Percentiles rank a stretch among this genome's conserved stretches.
Evolutionary conservation across 306 rosid genomes (phyloP).

Genomic region (Crotalaria pallida): DNA sequence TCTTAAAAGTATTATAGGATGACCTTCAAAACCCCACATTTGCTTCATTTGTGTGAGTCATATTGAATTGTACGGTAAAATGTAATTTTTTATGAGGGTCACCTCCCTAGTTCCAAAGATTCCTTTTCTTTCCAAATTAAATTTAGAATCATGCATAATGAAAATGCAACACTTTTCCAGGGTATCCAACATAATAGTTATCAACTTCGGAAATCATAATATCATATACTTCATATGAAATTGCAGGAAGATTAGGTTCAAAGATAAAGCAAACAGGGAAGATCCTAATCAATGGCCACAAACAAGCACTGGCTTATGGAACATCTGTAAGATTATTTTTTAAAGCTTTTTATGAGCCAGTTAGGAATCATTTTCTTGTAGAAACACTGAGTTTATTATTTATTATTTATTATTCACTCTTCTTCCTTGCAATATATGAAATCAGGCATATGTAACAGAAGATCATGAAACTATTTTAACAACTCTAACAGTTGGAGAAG

Average conservation of each 20-base stretch:
- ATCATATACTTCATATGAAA: neutral
- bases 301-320: constrained; percentile 55
- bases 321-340: constrained; percentile 40
- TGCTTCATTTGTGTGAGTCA: neutral
- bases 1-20: neutral
- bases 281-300: constrained; percentile 52
- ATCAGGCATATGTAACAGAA: constrained; percentile 31
- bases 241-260: constrained; percentile 50
- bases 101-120: neutral
- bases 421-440: constrained; percentile 2
- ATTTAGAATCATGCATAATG: neutral
- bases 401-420: neutral
- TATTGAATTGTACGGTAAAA: neutral
- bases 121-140: neutral
- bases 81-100: neutral
- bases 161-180: neutral
- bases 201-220: neutral
- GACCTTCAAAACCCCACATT: constrained; percentile 1
- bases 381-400: neutral
- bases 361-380: neutral
- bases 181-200: neutral
- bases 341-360: neutral
- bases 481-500: constrained; percentile 37
- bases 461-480: constrained; percentile 16
- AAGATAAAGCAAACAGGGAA: constrained; percentile 39